Evolutionary conservation across 1,139 yeast species (phyloP), one percentile per base, ranked within the genome.

Genomic region (Geotrichum macrosporum): DNA sequence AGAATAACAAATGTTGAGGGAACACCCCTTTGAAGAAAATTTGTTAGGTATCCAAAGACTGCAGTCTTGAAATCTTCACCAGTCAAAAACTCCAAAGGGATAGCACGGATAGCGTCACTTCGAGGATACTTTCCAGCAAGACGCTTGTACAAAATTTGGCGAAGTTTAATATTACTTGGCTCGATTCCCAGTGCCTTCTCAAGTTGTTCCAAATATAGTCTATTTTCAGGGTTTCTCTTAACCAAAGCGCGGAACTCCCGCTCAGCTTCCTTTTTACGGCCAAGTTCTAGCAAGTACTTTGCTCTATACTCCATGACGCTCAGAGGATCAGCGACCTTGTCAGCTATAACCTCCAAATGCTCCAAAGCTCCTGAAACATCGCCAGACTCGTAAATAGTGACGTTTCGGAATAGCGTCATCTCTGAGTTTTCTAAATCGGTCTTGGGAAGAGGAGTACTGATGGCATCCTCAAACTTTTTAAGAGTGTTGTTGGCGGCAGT

Each of bases 1-100:
- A 92, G 77, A 58, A 85, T 83, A 42, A 84, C 84, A 68, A 89
- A 92, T 5, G 94, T 76, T 1, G 96, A 86, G 3, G 98, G 98
- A 27, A 88, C 94, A 32, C 95, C 95, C 53, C 87, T 76, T 52
- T 75, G 68, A 58, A 94, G 74, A 61, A 82, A 85, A 3, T 72
- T 67, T 10, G 74, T 55, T 40, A 89, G 66, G 61, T 88, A 92
- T 1, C 63, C 44, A 59, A 61, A 33, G 72, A 79, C 60, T 69
- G 76, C 47, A 53, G 52, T 44, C 64, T 70, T 60, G 80, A 84
- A 55, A 36, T 54, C 62, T 8, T 75, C 73, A 8, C 86, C 83
- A 2, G 77, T 70, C 41, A 85, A 68, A 57, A 86, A 86, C 6
- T 84, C 75, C 60, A 92, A 73, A 16, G 96, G 96, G 43, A 87